A percentile compares a stretch with the other conserved stretches of the same genome.
These are phyloP conservation scores for Lachnellula occidentalis DNA, from an alignment of 2,329 filamentous ascomycete species.

Conservation along the genomic window DNA sequence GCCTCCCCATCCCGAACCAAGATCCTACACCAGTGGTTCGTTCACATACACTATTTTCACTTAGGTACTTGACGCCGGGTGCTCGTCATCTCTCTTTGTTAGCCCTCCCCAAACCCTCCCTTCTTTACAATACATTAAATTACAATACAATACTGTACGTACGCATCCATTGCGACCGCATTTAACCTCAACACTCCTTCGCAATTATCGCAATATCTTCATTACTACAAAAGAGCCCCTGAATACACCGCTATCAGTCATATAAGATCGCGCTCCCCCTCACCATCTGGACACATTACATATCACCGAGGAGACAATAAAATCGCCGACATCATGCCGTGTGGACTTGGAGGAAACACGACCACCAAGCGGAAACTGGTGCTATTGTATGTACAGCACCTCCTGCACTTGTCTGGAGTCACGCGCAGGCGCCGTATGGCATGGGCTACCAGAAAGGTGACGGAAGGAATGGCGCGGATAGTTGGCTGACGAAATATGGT, in stretches of 20 bases:
- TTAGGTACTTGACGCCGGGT: too few relatives aligned
- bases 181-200: neutral
- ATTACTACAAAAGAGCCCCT: neutral
- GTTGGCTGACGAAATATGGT: conserved; percentile 23
- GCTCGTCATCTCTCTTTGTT: neutral
- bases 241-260: neutral
- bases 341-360: conserved; percentile 47
- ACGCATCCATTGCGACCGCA: neutral
- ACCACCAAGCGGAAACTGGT: conserved; percentile 72
- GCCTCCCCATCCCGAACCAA: neutral
- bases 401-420: conserved; percentile 7
- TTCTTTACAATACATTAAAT: neutral
- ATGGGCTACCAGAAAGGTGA: neutral
- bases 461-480: neutral
- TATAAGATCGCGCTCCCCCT: neutral
- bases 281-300: neutral
- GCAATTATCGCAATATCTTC: neutral
- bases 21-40: neutral
- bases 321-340: conserved; percentile 24
- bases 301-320: neutral
- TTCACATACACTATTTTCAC: neutral
- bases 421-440: conserved; percentile 7
- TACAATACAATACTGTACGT: neutral
- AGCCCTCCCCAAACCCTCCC: neutral
- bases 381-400: conserved; percentile 52